These are phyloP conservation scores for Lichtheimia ornata DNA, from an alignment of 371 early-diverging fungal species.

Conservation along the genomic window DNA sequence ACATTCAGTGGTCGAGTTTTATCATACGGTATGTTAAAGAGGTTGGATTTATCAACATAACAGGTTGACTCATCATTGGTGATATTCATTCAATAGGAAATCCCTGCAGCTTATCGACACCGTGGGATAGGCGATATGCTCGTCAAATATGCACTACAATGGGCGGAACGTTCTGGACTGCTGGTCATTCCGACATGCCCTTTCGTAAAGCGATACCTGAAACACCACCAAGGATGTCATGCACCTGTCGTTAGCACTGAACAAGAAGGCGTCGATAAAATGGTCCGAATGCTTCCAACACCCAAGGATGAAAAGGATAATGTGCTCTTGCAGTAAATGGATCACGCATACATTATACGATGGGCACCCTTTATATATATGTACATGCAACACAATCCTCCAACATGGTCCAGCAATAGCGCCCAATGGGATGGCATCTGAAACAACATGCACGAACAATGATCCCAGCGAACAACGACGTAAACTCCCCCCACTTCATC, in stretches of 20 bases:
- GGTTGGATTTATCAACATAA: background rate
- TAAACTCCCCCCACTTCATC: too few species aligned
- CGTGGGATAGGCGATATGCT: conserved; percentile 24
- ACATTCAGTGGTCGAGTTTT: conserved; percentile 22
- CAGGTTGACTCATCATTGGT: background rate
- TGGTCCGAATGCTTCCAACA: too few species aligned
- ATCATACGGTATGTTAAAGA: conserved; percentile 26
- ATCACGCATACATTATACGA: too few species aligned
- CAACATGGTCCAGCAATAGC: too few species aligned
- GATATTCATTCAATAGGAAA: conserved; percentile 15
- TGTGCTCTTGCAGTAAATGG: too few species aligned
- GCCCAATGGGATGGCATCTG: too few species aligned
- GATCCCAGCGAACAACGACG: too few species aligned
- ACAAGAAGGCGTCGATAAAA: conserved; percentile 13
- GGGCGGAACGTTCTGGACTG: conserved; percentile 16
- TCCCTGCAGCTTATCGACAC: conserved; percentile 23
- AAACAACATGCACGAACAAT: too few species aligned
- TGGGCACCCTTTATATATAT: too few species aligned
- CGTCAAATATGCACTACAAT: conserved; percentile 19
- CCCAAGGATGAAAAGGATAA: too few species aligned
- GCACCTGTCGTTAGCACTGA: conserved; percentile 17
- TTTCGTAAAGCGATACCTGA: conserved; percentile 23
- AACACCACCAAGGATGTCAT: conserved; percentile 14
- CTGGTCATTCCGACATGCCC: conserved; percentile 23
- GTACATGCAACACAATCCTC: too few species aligned